Conservation (phyloP, 495 filamentous ascomycete genomes). For the Aspergillus indologenus region DNA sequence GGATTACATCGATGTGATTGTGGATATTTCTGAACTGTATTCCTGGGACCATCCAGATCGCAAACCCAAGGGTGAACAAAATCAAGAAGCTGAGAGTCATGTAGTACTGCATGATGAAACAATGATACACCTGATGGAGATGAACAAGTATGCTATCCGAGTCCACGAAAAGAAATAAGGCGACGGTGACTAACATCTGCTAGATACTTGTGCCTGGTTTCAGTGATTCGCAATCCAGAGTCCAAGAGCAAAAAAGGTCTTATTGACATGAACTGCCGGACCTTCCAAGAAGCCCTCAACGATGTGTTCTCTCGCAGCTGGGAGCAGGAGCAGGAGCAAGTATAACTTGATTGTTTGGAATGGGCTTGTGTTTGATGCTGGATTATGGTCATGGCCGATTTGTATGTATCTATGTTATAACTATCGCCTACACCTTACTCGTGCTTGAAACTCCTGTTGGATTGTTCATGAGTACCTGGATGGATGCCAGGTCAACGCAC, state of each 20-base stretch:
- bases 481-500: too few species aligned
- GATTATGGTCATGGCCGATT: not conserved
- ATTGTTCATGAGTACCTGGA: not conserved
- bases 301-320: conserved; percentile 54
- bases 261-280: conserved; percentile 60
- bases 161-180: not conserved
- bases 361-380: not conserved
- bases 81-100: conserved; percentile 75
- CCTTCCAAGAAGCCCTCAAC: conserved; percentile 57
- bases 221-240: conserved; percentile 65
- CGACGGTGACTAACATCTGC: conserved; percentile 10
- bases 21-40: conserved; percentile 93
- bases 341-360: too few species aligned
- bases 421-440: not conserved
- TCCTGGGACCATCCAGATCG: conserved; percentile 65
- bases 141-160: conserved; percentile 66
- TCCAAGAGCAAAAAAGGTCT: conserved; percentile 55
- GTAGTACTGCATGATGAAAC: conserved; percentile 77
- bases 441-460: not conserved
- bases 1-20: conserved; percentile 96
- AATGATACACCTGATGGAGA: conserved; percentile 82
- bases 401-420: not conserved
- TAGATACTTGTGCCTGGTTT: conserved; percentile 67
- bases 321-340: conserved; percentile 27
- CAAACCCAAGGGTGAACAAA: conserved; percentile 57